These are phyloP conservation scores for Pleodorina starrii DNA, from an alignment of 139 green algal species.

Conservation along the genomic window DNA sequence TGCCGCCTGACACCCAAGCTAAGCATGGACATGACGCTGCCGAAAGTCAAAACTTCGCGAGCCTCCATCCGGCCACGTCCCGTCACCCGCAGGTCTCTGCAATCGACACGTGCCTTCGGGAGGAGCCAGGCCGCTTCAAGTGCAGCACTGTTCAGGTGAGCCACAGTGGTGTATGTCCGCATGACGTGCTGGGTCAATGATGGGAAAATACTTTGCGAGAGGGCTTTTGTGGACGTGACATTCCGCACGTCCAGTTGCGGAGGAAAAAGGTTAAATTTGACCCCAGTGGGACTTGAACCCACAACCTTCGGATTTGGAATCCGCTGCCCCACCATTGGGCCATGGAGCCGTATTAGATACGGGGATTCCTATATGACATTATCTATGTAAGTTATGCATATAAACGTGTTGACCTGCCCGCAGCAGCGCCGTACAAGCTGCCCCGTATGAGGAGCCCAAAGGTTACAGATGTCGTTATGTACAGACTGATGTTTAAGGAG, in stretches of 20 bases:
- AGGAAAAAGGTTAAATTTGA: neutral
- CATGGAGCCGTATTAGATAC: neutral
- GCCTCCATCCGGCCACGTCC: neutral
- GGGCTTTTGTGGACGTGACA: neutral
- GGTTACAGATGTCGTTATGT: too few relatives aligned
- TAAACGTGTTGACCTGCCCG: too few relatives aligned
- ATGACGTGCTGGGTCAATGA: neutral
- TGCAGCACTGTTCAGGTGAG: constrained; percentile 71
- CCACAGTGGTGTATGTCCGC: neutral
- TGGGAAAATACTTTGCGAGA: too few relatives aligned
- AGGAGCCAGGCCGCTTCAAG: constrained; percentile 77
- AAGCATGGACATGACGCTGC: too few relatives aligned
- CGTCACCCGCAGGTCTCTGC: constrained; percentile 71
- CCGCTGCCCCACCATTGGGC: too few relatives aligned
- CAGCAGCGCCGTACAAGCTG: neutral
- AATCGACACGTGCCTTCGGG: constrained; percentile 84
- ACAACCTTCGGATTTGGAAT: too few relatives aligned
- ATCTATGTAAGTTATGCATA: too few relatives aligned
- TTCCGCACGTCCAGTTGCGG: neutral
- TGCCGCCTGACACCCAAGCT: too few relatives aligned
- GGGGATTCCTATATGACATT: too few relatives aligned
- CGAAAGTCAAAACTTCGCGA: too few relatives aligned
- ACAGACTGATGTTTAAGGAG: neutral
- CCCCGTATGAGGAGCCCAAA: too few relatives aligned
- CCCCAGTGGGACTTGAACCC: too few relatives aligned